Evolutionary conservation across 805 yeast genomes (phyloP), one percentile per base, ranked within the genome.

Genomic region (Ogataea philodendri): DNA sequence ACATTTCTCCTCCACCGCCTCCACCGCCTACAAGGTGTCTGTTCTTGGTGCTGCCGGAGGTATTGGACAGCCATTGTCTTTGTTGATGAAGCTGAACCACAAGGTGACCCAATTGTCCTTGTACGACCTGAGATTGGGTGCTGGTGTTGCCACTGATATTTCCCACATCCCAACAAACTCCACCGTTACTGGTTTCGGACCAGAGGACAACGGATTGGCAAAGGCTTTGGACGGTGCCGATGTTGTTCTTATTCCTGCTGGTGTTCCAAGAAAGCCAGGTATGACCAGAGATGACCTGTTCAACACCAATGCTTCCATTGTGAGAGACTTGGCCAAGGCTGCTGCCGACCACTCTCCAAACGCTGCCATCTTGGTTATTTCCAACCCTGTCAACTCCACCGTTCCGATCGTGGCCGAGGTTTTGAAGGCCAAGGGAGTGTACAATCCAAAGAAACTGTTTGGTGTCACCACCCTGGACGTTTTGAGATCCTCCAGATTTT

Each of bases 181-280:
- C 46, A 76, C 76, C 39, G 96, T 90, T 54, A 75, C 69, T 50
- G 97, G 97, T 48, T 89, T 74, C 74, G 74, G 85, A 41, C 94
- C 96, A 52, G 95, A 84, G 48, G 76, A 80, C 43, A 74, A 74
- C 33, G 84, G 84, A 21, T 67, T 87, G 46, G 67, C 72, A 42
- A 68, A 66, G 38, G 95, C 96, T 13, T 68, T 89, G 52, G 67
- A 73, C 34, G 88, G 81, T 32, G 76, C 96, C 34, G 94, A 88
- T 54, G 80, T 89, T 42, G 89, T 89, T 35, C 76, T 89, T 41
- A 85, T 89, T 66, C 96, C 97, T 60, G 97, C 97, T 39, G 97
- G 97, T 73, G 94, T 89, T 41, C 97, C 95, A 72, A 85, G 94
- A 78, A 89, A 88, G 73, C 97, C 97, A 52, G 97, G 97, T 66